Percentiles rank a stretch among this genome's conserved stretches.
Conservation (phyloP, 179 eudicot species). For the Carnegiea gigantea region DNA sequence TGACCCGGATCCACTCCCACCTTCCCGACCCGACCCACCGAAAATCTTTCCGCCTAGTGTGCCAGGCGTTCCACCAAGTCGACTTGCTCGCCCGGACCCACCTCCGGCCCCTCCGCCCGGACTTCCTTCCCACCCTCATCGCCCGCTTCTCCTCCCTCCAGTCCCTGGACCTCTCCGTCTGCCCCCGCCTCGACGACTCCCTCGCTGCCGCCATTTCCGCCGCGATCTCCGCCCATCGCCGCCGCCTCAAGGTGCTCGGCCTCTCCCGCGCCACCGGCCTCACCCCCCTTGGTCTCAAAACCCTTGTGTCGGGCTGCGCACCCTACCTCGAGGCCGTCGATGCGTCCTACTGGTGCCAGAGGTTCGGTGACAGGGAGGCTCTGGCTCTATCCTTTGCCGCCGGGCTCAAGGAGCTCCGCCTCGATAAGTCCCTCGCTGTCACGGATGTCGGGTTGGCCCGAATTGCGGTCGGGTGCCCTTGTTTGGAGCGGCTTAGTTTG, state of each 20-base stretch:
- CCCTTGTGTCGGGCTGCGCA: conserved; percentile 38
- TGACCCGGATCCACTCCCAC: conserved; percentile 40
- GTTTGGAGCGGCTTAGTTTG: conserved; percentile 59
- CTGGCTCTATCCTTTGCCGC: conserved; percentile 47
- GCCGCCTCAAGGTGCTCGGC: conserved; percentile 34
- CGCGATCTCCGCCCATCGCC: conserved; percentile 17
- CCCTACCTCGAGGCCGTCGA: conserved; percentile 45
- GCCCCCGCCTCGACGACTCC: conserved; percentile 55
- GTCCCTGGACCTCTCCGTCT: conserved; percentile 63
- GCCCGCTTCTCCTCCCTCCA: conserved; percentile 30
- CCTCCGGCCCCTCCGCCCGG: conserved; percentile 56
- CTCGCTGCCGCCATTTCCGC: conserved; percentile 30
- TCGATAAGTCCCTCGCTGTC: conserved; percentile 58
- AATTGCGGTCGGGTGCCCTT: conserved; percentile 61
- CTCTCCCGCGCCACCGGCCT: conserved; percentile 49
- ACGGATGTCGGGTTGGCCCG: conserved; percentile 79
- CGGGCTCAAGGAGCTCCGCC: conserved; percentile 45
- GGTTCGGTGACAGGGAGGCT: conserved; percentile 64
- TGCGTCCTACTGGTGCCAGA: conserved; percentile 54
- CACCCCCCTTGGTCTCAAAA: conserved; percentile 42
- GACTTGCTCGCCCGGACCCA: conserved; percentile 50
- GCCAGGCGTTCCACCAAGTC: conserved; percentile 47
- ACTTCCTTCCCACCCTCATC: conserved; percentile 43
- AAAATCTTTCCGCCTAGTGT: conserved; percentile 56
- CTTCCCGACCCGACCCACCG: conserved; percentile 39